Evolutionary conservation across 345 rosid genomes (phyloP).

Genomic region (Aquilaria sinensis): DNA sequence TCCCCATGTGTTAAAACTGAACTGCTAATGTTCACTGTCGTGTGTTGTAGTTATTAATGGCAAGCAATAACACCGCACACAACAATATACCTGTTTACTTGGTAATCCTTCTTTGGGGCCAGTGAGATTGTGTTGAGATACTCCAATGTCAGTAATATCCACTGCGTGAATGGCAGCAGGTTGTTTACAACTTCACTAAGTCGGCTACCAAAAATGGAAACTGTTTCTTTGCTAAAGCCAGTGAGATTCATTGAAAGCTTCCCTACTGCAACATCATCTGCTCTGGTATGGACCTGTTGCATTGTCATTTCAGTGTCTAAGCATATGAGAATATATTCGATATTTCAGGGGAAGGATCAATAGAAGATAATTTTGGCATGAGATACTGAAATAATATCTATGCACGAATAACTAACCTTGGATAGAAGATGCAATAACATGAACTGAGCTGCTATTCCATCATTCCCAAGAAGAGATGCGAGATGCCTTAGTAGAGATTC

Average conservation of each 20-base stretch:
- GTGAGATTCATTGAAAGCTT: conserved; percentile 78
- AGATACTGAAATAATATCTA: neutral
- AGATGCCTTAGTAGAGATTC: conserved; percentile 65
- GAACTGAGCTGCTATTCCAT: conserved; percentile 63
- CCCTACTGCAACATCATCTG: conserved; percentile 80
- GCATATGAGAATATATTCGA: no score
- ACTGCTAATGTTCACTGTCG: neutral
- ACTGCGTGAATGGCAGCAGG: conserved; percentile 65
- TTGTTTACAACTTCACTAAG: conserved; percentile 41
- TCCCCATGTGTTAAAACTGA: conserved; percentile 3
- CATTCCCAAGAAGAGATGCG: conserved; percentile 69
- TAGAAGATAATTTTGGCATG: neutral
- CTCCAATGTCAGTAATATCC: conserved; percentile 57
- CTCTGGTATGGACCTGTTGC: conserved; percentile 70
- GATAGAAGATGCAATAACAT: conserved; percentile 82
- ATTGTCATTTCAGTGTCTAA: no score
- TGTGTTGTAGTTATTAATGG: neutral
- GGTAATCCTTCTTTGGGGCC: conserved; percentile 84
- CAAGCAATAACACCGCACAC: neutral
- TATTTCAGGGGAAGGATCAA: neutral
- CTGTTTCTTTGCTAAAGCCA: conserved; percentile 56
- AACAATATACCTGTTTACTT: conserved; percentile 44
- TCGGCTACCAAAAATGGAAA: conserved; percentile 50
- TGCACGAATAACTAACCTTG: conserved; percentile 30
- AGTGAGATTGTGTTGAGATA: conserved; percentile 61